Base-by-base conservation (phyloP, 768 basidiomycete species). In the Naganishia randhawae region DNA sequence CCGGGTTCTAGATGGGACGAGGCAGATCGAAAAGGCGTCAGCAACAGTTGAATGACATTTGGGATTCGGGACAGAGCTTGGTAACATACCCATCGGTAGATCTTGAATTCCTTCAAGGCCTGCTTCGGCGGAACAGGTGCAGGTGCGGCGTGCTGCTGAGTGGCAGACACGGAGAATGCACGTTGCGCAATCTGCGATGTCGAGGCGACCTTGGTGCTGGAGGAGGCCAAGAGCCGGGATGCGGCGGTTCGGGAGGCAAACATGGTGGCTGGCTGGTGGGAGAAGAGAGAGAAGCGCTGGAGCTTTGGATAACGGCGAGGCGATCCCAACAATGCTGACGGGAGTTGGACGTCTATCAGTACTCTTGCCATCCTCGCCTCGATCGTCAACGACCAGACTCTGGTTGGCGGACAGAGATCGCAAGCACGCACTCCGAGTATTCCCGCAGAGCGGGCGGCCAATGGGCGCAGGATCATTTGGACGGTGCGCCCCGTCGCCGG, bases 51-150 rank as follows among this genome's bases (percentile, higher is more conserved):
- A n/a, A 17, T 2, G 22, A 25, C 27, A 11, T 29, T 32, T 11
- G 37, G 25, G 11, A 27, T 3, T 14, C 41, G 39, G 55, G 19
- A 27, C 19, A 31, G 22, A 16, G 31, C 27, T 25, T 22, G 33
- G 22, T 14, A 39, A 83, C 86, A 70, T 67, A 91, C 91, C 92
- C 96, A 99, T 80, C 96, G 90, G 83, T 99, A 99, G 72, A 99
- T 93, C 85, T 94, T 91, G 85, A 99, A 97, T 81, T 93, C 89
- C 83, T 98, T 98, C 75, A 88, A 83, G 73, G 72, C 50, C 67
- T 70, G 69, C 68, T 71, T 67, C 45, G 57, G 57, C 14, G 68
- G 66, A n/a, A 69, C 57, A 1, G 69, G 68, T 16, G 68, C 69
- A 8, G 72, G 70, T 9, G 71, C 69, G 14, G 75, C 74, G 42